A percentile compares a stretch with the other conserved stretches of the same genome.
Conservation (phyloP, 495 filamentous ascomycete genomes). For the Tuber borchii region DNA sequence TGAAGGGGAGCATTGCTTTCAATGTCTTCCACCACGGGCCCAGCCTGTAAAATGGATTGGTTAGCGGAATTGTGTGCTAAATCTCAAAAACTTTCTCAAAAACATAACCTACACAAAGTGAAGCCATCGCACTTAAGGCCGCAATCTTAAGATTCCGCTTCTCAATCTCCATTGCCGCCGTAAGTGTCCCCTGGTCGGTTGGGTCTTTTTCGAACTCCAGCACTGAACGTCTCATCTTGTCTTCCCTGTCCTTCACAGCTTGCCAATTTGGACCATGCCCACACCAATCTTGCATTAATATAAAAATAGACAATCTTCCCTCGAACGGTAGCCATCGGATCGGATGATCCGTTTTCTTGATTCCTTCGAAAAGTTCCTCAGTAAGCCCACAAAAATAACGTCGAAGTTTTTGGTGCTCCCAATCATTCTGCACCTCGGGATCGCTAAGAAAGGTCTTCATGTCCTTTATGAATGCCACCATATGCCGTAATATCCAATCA, state of each 20-base stretch:
- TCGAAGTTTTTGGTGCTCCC: conserved; percentile 87
- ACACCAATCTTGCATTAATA: conserved; percentile 98
- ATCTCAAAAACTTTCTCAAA: not conserved
- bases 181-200: conserved; percentile 57
- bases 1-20: conserved; percentile 74
- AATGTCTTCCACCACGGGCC: conserved; percentile 79
- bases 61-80: not conserved
- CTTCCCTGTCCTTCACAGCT: conserved; percentile 74
- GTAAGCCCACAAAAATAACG: conserved; percentile 90
- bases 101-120: conserved; percentile 63
- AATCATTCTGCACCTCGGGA: conserved; percentile 87
- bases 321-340: conserved; percentile 94
- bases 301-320: conserved; percentile 83
- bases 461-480: conserved; percentile 84
- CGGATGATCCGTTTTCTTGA: conserved; percentile 73
- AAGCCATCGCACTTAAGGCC: conserved; percentile 90
- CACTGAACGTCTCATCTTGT: conserved; percentile 75
- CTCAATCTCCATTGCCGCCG: conserved; percentile 91
- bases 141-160: conserved; percentile 85
- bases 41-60: conserved; percentile 49
- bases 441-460: conserved; percentile 90
- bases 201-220: conserved; percentile 58
- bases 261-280: conserved; percentile 88
- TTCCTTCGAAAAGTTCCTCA: conserved; percentile 84
- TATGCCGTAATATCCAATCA: conserved; percentile 86